Evolutionary conservation across 208 protist genomes (phyloP).

Genomic region (Trypanosoma lewisi): DNA sequence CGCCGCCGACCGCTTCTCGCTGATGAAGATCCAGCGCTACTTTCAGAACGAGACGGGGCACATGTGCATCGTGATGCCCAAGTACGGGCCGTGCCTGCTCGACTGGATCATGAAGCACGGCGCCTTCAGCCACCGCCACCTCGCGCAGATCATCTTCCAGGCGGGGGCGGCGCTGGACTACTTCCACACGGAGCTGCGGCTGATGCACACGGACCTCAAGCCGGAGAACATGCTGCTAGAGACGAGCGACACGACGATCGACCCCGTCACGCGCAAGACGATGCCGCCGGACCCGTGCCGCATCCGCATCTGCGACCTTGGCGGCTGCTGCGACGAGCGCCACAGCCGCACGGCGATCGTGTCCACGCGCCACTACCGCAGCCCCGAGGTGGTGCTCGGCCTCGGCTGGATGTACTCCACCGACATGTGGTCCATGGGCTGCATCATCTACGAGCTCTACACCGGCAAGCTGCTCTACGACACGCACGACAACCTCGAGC

Average conservation of each 20-base stretch:
- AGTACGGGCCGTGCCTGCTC: conserved; percentile 68
- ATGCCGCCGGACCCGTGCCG: too few species aligned
- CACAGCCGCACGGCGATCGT: too few species aligned
- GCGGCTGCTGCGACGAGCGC: too few species aligned
- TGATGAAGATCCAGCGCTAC: conserved; percentile 81
- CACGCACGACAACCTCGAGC: too few species aligned
- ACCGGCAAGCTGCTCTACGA: too few species aligned
- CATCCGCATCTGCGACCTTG: too few species aligned
- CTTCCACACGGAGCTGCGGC: conserved; percentile 72
- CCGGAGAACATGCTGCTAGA: conserved; percentile 84
- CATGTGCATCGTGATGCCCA: conserved; percentile 81
- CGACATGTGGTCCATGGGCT: too few species aligned
- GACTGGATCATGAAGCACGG: conserved; percentile 83
- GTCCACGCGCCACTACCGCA: too few species aligned
- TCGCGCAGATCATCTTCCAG: conserved; percentile 82
- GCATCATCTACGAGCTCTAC: too few species aligned
- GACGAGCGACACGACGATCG: conserved; percentile 42
- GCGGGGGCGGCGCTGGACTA: conserved; percentile 66
- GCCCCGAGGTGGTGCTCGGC: too few species aligned
- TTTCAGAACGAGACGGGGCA: conserved; percentile 79
- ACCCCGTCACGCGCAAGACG: too few species aligned
- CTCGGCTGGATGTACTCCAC: too few species aligned
- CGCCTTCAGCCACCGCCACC: conserved; percentile 62
- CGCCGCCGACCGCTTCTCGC: conserved; percentile 58
- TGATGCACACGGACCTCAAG: conserved; percentile 91